Percentiles rank a stretch among this genome's conserved stretches.
Conservation (phyloP, 257 asterid genomes). For the Apocynum venetum region DNA sequence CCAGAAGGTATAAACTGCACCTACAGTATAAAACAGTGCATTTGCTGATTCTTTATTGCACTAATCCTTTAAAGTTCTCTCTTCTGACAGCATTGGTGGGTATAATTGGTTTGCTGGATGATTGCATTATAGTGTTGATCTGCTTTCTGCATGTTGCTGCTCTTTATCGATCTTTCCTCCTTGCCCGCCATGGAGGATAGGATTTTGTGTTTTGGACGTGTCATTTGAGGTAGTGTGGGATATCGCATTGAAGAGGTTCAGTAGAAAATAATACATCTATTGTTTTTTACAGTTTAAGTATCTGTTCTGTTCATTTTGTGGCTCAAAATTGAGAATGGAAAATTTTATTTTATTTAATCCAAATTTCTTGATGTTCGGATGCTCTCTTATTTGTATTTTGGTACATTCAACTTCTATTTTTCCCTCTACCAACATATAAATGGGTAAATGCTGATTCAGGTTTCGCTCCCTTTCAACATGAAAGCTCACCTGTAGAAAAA, state of each 20-base stretch:
- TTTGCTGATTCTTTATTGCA: neutral
- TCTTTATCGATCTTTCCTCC: conserved; percentile 83
- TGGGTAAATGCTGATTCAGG: too few relatives aligned
- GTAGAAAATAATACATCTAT: too few relatives aligned
- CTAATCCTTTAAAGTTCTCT: conserved; percentile 9
- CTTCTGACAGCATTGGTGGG: conserved; percentile 54
- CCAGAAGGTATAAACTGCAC: conserved; percentile 39
- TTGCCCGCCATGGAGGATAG: conserved; percentile 68
- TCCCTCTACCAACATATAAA: too few relatives aligned
- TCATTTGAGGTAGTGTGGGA: too few relatives aligned
- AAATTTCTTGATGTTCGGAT: neutral
- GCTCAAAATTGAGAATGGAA: too few relatives aligned
- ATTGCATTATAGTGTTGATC: conserved; percentile 57
- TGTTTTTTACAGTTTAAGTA: too few relatives aligned
- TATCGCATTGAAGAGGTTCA: too few relatives aligned
- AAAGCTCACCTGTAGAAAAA: too few relatives aligned
- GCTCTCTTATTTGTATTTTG: neutral
- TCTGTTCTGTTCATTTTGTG: too few relatives aligned
- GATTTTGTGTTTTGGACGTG: neutral
- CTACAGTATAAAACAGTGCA: neutral
- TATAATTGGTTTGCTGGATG: conserved; percentile 78
- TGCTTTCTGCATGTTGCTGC: conserved; percentile 90
- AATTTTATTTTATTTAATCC: too few relatives aligned
- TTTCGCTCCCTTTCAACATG: too few relatives aligned
- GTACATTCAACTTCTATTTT: too few relatives aligned